phyloP scores from a whole-genome alignment of 768 basidiomycete species.

The Pulveroboletus sp. region DNA sequence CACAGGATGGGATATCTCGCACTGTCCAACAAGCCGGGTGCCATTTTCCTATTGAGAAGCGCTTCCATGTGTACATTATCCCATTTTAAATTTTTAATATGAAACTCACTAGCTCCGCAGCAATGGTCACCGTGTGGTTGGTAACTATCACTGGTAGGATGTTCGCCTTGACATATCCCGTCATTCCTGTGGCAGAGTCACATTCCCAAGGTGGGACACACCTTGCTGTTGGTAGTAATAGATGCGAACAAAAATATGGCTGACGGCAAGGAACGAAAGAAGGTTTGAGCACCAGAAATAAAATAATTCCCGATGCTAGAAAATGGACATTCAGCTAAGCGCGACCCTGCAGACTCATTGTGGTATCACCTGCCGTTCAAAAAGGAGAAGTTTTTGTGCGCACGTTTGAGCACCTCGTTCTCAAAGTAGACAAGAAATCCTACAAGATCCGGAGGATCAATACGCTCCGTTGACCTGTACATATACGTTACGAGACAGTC shows the following conservation, averaged over 20 bases:
- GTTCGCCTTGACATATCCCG: conserved; percentile 46
- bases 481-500: neutral
- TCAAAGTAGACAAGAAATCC: conserved; percentile 95
- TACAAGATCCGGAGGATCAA: conserved; percentile 27
- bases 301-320: conserved; percentile 86
- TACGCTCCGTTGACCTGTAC: neutral
- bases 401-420: conserved; percentile 79
- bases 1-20: conserved; percentile 89
- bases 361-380: conserved; percentile 72
- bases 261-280: conserved; percentile 90
- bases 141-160: conserved; percentile 92
- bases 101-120: conserved; percentile 70
- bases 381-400: conserved; percentile 94
- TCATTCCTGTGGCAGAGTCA: conserved; percentile 10
- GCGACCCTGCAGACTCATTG: neutral
- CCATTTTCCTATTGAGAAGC: conserved; percentile 60
- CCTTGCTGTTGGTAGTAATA: conserved; percentile 80
- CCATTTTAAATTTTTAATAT: conserved; percentile 58
- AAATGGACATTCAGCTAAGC: conserved; percentile 1
- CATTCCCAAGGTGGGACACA: conserved; percentile 20
- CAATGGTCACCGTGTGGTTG: conserved; percentile 94
- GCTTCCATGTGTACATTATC: conserved; percentile 27
- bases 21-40: conserved; percentile 80
- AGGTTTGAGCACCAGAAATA: conserved; percentile 81
- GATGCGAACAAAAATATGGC: conserved; percentile 94